phyloP scores from a whole-genome alignment of 345 rosid genomes.

The Camelina neglecta region DNA sequence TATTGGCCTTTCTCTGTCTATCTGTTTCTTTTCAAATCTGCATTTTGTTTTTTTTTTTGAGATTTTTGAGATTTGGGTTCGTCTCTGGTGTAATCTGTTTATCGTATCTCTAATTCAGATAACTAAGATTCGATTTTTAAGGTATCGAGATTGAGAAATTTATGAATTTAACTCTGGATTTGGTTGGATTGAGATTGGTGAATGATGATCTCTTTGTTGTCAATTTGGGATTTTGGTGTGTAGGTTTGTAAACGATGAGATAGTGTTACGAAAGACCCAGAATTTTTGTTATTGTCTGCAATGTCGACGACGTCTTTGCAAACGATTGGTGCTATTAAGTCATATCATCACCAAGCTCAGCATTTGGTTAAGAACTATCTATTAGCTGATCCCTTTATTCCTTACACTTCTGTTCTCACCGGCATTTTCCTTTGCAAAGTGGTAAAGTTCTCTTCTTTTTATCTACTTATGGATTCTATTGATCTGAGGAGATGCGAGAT shows the following conservation, averaged over 20 bases:
- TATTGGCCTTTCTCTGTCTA: background rate
- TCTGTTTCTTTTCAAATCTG: slow-evolving; percentile 28
- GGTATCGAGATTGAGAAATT: background rate
- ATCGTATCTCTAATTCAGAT: background rate
- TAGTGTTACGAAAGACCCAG: background rate
- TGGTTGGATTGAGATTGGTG: slow-evolving; percentile 19
- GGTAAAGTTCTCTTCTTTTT: slow-evolving; percentile 49
- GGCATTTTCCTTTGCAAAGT: slow-evolving; percentile 90
- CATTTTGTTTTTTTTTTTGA: slow-evolving; percentile 10
- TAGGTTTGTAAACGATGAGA: slow-evolving; percentile 2
- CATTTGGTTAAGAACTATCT: slow-evolving; percentile 69
- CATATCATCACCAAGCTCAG: slow-evolving; percentile 77
- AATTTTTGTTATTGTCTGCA: slow-evolving; percentile 7
- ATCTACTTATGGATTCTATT: background rate
- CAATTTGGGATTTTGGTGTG: background rate
- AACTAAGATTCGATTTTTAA: background rate
- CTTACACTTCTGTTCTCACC: slow-evolving; percentile 75
- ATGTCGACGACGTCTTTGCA: slow-evolving; percentile 44
- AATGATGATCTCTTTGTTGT: background rate
- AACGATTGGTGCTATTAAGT: slow-evolving; percentile 47
- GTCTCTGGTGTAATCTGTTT: background rate
- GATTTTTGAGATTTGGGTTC: slow-evolving; percentile 33
- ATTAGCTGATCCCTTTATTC: slow-evolving; percentile 70
- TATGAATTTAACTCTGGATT: slow-evolving; percentile 7
- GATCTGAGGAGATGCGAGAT: slow-evolving; percentile 13